These are phyloP conservation scores for Hypocreales sp. DNA, from an alignment of 2,329 filamentous ascomycete genomes.

Conservation along the genomic window DNA sequence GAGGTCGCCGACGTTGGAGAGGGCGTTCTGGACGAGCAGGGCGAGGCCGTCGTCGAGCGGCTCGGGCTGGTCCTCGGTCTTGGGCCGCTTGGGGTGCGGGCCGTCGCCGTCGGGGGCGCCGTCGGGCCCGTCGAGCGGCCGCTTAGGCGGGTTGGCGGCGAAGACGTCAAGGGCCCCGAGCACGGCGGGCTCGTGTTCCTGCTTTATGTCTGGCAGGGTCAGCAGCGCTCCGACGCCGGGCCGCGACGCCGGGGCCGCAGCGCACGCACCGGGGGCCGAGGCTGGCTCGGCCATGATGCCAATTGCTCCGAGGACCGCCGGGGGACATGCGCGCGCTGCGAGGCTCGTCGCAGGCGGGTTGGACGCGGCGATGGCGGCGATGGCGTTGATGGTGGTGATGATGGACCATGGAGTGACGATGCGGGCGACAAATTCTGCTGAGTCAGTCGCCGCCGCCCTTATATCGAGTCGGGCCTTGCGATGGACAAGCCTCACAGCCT, in stretches of 20 bases:
- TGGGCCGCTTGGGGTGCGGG: slow-evolving; percentile 18
- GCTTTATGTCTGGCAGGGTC: slow-evolving; percentile 20
- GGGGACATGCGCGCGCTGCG: too few species aligned
- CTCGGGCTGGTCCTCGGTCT: slow-evolving; percentile 12
- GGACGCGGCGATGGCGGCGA: too few species aligned
- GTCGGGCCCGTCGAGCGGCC: slow-evolving; percentile 16
- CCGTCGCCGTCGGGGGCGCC: slow-evolving; percentile 13
- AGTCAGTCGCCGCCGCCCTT: slow-evolving; percentile 22
- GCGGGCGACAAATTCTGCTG: slow-evolving; percentile 26
- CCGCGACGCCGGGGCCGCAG: slow-evolving; percentile 13
- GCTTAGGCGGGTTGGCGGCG: slow-evolving; percentile 20
- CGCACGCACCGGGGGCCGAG: too few species aligned
- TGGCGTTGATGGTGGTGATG: too few species aligned
- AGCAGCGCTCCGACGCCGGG: slow-evolving; percentile 6
- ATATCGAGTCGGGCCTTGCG: slow-evolving; percentile 20
- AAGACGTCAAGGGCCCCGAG: slow-evolving; percentile 16
- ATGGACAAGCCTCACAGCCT: slow-evolving; percentile 22
- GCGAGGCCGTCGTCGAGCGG: slow-evolving; percentile 20
- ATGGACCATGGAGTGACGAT: slow-evolving; percentile 5
- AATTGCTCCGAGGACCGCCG: slow-evolving; percentile 13
- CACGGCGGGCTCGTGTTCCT: slow-evolving; percentile 17
- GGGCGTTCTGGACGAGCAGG: slow-evolving; percentile 23
- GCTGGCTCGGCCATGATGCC: slow-evolving; percentile 25
- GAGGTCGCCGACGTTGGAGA: slow-evolving; percentile 22
- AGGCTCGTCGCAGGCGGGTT: too few species aligned